phyloP scores from a whole-genome alignment of 495 filamentous ascomycete species.

The Bryoglossum gracile region DNA sequence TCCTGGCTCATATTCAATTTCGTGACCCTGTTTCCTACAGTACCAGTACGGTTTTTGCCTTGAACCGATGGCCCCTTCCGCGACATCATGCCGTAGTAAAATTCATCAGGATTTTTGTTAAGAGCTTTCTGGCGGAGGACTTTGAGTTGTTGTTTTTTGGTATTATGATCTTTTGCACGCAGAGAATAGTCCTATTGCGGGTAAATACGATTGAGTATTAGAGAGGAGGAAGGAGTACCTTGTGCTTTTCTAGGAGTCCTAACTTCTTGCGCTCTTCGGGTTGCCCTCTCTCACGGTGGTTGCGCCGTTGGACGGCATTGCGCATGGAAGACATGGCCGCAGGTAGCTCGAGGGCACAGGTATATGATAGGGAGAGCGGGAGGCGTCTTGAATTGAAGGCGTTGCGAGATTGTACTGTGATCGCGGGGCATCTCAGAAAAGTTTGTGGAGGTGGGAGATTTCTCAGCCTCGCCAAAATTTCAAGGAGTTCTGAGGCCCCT shows the following conservation, averaged over 20 bases:
- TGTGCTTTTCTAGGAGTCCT: slow-evolving; percentile 85
- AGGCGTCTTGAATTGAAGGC: background rate
- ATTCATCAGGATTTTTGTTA: slow-evolving; percentile 93
- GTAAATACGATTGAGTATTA: slow-evolving; percentile 4
- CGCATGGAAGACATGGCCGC: slow-evolving; percentile 68
- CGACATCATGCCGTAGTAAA: slow-evolving; percentile 85
- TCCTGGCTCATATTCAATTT: slow-evolving; percentile 55
- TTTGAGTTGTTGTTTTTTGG: slow-evolving; percentile 74
- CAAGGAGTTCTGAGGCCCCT: background rate
- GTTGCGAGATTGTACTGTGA: too few species aligned
- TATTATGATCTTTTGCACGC: slow-evolving; percentile 80
- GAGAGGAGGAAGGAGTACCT: slow-evolving; percentile 43
- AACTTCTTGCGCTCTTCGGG: slow-evolving; percentile 72
- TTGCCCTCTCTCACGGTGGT: slow-evolving; percentile 85
- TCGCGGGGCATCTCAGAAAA: background rate
- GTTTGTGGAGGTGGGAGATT: background rate
- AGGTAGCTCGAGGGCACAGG: background rate
- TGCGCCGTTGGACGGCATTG: slow-evolving; percentile 63
- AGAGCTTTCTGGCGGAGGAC: slow-evolving; percentile 71
- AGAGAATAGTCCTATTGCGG: slow-evolving; percentile 73
- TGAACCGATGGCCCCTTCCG: slow-evolving; percentile 33
- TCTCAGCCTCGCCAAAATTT: slow-evolving; percentile 1
- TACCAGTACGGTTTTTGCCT: slow-evolving; percentile 34
- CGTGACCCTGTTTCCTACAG: slow-evolving; percentile 55
- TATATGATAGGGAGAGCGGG: background rate